A percentile compares a stretch with the other conserved stretches of the same genome.
These are phyloP conservation scores for Wickerhamiella kurtzmanii DNA, from an alignment of 805 yeast genomes.

Conservation along the genomic window DNA sequence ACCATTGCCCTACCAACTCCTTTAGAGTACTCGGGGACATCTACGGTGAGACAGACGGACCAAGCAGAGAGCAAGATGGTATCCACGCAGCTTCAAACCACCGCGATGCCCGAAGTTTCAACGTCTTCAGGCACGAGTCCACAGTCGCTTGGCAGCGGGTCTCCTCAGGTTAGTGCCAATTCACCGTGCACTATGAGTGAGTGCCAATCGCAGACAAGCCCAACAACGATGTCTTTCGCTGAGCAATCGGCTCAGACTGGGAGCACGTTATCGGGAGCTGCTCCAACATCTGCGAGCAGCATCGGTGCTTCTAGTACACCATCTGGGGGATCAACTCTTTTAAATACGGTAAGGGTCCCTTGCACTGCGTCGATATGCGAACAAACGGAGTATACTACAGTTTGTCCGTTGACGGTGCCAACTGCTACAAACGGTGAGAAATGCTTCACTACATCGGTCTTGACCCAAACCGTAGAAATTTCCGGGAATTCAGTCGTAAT, in stretches of 20 bases:
- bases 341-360: slow-evolving; percentile 6
- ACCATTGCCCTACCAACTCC: slow-evolving; percentile 1
- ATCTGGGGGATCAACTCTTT: not conserved
- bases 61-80: not conserved
- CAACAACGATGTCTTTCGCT: too few species aligned
- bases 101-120: not conserved
- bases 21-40: not conserved
- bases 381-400: slow-evolving; percentile 5
- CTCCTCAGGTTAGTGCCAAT: not conserved
- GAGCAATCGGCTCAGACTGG: not conserved
- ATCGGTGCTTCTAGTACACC: too few species aligned
- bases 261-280: not conserved
- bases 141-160: not conserved
- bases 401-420: slow-evolving; percentile 8
- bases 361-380: slow-evolving; percentile 9
- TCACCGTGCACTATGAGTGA: too few species aligned
- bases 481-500: slow-evolving; percentile 6
- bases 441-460: slow-evolving; percentile 8
- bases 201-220: too few species aligned
- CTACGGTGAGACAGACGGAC: not conserved
- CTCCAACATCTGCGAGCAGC: not conserved
- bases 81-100: not conserved
- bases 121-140: not conserved
- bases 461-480: slow-evolving; percentile 4
- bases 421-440: slow-evolving; percentile 7